Evolutionary conservation across 2,329 filamentous ascomycete genomes (phyloP), one percentile per base, ranked within the genome.

Genomic region (Alternaria alternata): DNA sequence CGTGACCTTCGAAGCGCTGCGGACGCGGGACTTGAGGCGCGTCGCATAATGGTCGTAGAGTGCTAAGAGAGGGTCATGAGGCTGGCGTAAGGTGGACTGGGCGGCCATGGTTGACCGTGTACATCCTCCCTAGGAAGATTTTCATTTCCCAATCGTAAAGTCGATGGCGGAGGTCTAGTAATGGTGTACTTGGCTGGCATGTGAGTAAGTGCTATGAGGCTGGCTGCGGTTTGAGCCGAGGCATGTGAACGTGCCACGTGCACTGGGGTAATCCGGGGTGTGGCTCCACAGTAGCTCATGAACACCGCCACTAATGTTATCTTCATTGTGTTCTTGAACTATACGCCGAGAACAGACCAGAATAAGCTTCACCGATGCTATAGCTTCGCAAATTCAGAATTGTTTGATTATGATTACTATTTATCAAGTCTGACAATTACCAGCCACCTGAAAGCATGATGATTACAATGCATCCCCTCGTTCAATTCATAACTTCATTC

Each of bases 21-120:
- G 85, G 57, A 94, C 75, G 42, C 81, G 81, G 39, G 79, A 74
- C 36, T 82, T 82, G 53, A 87, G 71, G 14, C 83, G 76, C 34
- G 80, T 75, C 57, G 81, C 78, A 73, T 87, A 86, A 64, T 80
- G 80, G 43, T 79, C 75, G 65, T 85, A 84, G 48, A 82, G 77
- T 16, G 76, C 74, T 41, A 76, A 65, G n/a, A 85, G 72, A 26
- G 82, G 81, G 65, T 83, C 81, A 71, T 81, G 75, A 57, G 73
- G 71, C 61, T 78, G 68, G 68, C 81, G 81, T 44, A 97, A 85
- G 5, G 91, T 97, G 57, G 94, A 97, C 82, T 96, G 94, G 65
- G 85, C 90, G 64, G 93, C 92, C 94, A 97, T 97, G 62, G 56
- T 74, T 61, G 66, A 71, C 73, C 74, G 71, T 76, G 61, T 30